phyloP scores from a whole-genome alignment of 805 yeast species.

The Ogataea naganishii region DNA sequence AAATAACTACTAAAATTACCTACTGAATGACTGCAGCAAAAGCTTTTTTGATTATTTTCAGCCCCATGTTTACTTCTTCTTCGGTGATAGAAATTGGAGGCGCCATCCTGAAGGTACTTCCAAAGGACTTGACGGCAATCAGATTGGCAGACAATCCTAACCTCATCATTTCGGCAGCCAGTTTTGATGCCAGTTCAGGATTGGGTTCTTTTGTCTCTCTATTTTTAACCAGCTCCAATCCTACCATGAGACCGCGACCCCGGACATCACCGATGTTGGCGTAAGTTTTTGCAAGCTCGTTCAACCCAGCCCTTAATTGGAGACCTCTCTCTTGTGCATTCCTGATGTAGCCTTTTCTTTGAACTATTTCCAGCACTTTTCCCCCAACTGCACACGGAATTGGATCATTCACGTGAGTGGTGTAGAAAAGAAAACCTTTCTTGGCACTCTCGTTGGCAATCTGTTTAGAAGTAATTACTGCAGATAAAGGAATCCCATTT shows the following conservation, averaged over 20 bases:
- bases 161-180: slow-evolving; percentile 11
- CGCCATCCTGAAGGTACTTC: slow-evolving; percentile 17
- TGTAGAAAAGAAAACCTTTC: slow-evolving; percentile 16
- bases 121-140: slow-evolving; percentile 15
- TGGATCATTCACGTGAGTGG: slow-evolving; percentile 23
- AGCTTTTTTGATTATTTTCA: slow-evolving; percentile 9
- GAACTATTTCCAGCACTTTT: slow-evolving; percentile 21
- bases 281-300: slow-evolving; percentile 5
- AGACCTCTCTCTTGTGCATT: slow-evolving; percentile 19
- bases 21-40: no score
- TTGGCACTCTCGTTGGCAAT: slow-evolving; percentile 15
- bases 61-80: slow-evolving; percentile 12
- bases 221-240: slow-evolving; percentile 38
- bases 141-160: slow-evolving; percentile 19
- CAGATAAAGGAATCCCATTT: slow-evolving; percentile 25
- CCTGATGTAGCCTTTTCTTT: slow-evolving; percentile 16
- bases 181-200: no score
- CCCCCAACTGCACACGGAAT: slow-evolving; percentile 22
- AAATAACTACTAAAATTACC: no score
- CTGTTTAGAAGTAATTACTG: slow-evolving; percentile 17
- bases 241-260: slow-evolving; percentile 14
- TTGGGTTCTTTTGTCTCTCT: slow-evolving; percentile 32
- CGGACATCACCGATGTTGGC: slow-evolving; percentile 13
- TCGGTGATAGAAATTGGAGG: slow-evolving; percentile 19
- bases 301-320: slow-evolving; percentile 15